These are phyloP conservation scores for Verticillium albo-atrum DNA, from an alignment of 2,329 filamentous ascomycete genomes.

Conservation along the genomic window DNA sequence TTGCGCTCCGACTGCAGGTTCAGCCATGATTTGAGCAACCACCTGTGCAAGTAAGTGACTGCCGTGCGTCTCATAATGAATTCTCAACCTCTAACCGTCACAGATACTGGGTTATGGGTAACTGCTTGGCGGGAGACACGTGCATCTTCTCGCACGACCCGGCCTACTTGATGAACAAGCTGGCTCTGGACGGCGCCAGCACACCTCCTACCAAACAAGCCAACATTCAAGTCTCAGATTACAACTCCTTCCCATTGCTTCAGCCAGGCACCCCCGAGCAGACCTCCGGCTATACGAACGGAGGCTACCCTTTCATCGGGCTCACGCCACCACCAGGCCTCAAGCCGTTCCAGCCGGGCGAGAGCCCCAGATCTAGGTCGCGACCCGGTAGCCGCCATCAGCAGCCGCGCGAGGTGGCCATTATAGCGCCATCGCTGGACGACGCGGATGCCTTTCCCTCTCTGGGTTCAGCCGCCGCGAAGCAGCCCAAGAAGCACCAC, in stretches of 20 bases:
- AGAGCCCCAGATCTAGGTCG: conserved; percentile 69
- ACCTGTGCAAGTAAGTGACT: conserved; percentile 88
- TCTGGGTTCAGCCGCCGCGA: conserved; percentile 69
- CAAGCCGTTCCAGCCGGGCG: conserved; percentile 55
- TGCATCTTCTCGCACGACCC: conserved; percentile 98
- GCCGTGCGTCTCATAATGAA: neutral
- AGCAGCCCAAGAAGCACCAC: conserved; percentile 85
- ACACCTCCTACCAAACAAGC: conserved; percentile 61
- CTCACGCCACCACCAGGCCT: conserved; percentile 67
- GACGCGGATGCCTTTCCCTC: conserved; percentile 95
- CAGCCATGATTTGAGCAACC: conserved; percentile 91
- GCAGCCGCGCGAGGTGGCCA: conserved; percentile 53
- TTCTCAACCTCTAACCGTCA: conserved; percentile 2
- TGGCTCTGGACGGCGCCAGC: conserved; percentile 66
- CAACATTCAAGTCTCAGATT: conserved; percentile 76
- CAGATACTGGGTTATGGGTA: conserved; percentile 94
- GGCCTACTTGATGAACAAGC: conserved; percentile 74
- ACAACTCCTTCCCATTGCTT: conserved; percentile 79
- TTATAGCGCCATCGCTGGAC: conserved; percentile 70
- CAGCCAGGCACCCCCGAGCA: conserved; percentile 56
- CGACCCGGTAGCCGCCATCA: conserved; percentile 81
- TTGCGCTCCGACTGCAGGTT: conserved; percentile 94
- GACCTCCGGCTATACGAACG: conserved; percentile 46
- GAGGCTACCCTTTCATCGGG: conserved; percentile 24
- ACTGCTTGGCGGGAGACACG: conserved; percentile 86